Evolutionary conservation across 73 alveolate species (phyloP), one percentile per base, ranked within the genome.

Genomic region (Paramecium tetraurelia): DNA sequence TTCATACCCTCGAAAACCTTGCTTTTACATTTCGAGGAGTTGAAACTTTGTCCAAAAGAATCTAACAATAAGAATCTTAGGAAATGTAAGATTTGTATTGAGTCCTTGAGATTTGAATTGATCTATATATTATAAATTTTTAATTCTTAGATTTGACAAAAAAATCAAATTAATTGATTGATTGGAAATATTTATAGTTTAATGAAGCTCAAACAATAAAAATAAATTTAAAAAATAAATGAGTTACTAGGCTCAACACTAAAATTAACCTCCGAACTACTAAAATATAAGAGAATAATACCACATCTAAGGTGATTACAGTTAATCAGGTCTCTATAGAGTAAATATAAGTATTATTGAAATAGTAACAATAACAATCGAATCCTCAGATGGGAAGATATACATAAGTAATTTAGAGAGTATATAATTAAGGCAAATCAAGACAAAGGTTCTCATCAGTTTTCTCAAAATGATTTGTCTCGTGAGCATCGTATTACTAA

Each of bases 1-100:
- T 63, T 63, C 84, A 63, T 41, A 63, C 84, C 84, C 84, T 63
- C 14, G 84, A 63, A 63, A 63, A 63, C 84, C 84, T 63, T 63
- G 84, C 84, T 63, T 63, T 63, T 63, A 63, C 84, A 31, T 63
- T 63, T 63, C 84, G 84, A 33, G 84, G 84, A 12, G 53, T 63
- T 20, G 84, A 63, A 63, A 63, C 84, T 3, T 31, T 63, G n/a
- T 63, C 84, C 14, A 63, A 27, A 63, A 27, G 84, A 63, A 63
- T 63, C 24, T 63, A 63, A 24, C 14, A 63, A 63, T 27, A 63
- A 63, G 84, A 63, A 63, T 63, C 84, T 63, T 63, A 63, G 12
- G 84, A 63, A 63, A 33, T 63, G 2, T 63, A 63, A 63, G 84
- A 63, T 11, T 27, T 27, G 1, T 63, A 63, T 63, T 63, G 84